Conservation (phyloP, 208 protist genomes). For the Leishmania tropica region DNA sequence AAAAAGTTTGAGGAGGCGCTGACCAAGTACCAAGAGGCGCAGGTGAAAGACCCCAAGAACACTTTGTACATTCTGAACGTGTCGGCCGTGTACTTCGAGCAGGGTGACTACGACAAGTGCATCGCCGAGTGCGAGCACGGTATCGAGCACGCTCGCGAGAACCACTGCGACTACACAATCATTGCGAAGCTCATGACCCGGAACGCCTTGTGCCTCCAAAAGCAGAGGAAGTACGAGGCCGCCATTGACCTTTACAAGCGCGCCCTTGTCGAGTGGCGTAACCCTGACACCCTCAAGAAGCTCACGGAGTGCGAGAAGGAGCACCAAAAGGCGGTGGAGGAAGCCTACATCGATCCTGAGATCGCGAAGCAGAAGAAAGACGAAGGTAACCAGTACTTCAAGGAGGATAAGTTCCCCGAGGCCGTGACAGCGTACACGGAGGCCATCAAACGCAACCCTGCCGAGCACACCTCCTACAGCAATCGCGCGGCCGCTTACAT, state of each 20-base stretch:
- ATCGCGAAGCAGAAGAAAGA: slow-evolving; percentile 92
- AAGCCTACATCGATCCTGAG: slow-evolving; percentile 93
- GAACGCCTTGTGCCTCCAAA: slow-evolving; percentile 88
- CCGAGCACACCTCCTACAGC: slow-evolving; percentile 94
- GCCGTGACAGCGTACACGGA: slow-evolving; percentile 94
- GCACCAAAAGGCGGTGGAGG: slow-evolving; percentile 81
- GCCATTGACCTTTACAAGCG: slow-evolving; percentile 92
- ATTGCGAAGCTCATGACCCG: slow-evolving; percentile 93
- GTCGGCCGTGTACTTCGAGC: slow-evolving; percentile 95
- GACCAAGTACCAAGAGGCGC: slow-evolving; percentile 85
- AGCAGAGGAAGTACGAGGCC: slow-evolving; percentile 82
- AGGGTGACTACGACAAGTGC: slow-evolving; percentile 93
- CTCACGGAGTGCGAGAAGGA: slow-evolving; percentile 91
- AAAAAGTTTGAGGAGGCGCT: slow-evolving; percentile 95
- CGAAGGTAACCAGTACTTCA: slow-evolving; percentile 96
- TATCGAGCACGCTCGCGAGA: slow-evolving; percentile 84
- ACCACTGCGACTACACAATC: slow-evolving; percentile 93
- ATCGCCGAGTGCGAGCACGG: slow-evolving; percentile 91
- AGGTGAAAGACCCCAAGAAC: slow-evolving; percentile 86
- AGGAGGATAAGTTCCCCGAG: slow-evolving; percentile 95
- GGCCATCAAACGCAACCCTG: slow-evolving; percentile 94
- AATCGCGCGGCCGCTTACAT: slow-evolving; percentile 96
- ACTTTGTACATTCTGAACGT: slow-evolving; percentile 90
- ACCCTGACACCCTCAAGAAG: slow-evolving; percentile 91
- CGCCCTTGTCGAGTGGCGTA: slow-evolving; percentile 93